Evolutionary conservation across 805 yeast genomes (phyloP).

Genomic region (Spathaspora arborariae): DNA sequence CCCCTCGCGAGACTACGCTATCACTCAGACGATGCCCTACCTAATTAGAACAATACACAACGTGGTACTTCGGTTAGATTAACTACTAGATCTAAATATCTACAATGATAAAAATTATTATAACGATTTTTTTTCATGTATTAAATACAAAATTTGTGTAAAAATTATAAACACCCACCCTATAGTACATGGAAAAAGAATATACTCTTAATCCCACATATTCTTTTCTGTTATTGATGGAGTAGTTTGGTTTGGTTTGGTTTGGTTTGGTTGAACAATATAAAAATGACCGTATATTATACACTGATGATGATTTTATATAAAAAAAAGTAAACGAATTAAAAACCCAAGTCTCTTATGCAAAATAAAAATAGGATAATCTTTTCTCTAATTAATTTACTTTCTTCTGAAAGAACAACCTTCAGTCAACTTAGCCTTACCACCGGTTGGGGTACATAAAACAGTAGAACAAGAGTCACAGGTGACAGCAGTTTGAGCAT

Average conservation of each 20-base stretch:
- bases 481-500: constrained; percentile 99
- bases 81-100: neutral
- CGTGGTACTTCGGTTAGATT: neutral
- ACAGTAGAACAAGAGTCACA: constrained; percentile 99
- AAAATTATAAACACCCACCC: constrained; percentile 2
- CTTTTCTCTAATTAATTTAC: constrained; percentile 43
- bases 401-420: constrained; percentile 99
- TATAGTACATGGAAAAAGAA: constrained; percentile 4
- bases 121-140: constrained; percentile 3
- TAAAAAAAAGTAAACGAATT: neutral
- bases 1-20: neutral
- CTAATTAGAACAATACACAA: neutral
- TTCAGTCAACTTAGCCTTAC: constrained; percentile 99
- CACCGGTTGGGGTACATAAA: constrained; percentile 99
- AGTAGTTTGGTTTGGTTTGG: neutral
- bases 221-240: neutral
- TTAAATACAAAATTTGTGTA: constrained; percentile 4
- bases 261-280: neutral
- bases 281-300: constrained; percentile 3
- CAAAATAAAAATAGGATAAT: neutral
- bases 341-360: constrained; percentile 1
- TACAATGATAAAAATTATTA: neutral
- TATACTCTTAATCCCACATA: neutral
- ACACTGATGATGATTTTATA: constrained; percentile 1
- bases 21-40: neutral